Conservation (phyloP, 495 filamentous ascomycete species). For the Talaromyces borbonicus region DNA sequence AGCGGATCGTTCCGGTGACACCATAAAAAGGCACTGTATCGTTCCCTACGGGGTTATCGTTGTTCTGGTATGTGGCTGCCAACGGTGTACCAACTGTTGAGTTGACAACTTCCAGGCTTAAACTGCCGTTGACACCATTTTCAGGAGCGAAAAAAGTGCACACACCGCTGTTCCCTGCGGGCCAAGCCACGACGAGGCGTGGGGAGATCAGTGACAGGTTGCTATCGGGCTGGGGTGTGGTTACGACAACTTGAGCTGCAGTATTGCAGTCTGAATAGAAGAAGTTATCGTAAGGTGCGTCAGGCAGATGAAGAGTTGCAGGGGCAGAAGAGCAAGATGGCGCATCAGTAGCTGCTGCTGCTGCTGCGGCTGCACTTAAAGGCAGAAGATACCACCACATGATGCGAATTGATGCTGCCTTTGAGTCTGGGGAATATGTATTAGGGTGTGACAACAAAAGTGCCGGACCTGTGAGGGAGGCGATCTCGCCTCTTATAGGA, state of each 20-base stretch:
- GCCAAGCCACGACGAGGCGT: constrained; percentile 52
- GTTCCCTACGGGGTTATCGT: constrained; percentile 10
- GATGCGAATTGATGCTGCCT: background rate
- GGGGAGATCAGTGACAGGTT: constrained; percentile 45
- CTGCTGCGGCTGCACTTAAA: background rate
- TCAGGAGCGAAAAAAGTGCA: constrained; percentile 43
- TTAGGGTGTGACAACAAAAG: no score
- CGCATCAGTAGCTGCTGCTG: constrained; percentile 3
- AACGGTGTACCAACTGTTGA: constrained; percentile 26
- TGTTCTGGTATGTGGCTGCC: constrained; percentile 21
- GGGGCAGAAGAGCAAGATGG: constrained; percentile 4
- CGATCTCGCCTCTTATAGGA: no score
- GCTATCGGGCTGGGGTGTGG: constrained; percentile 42
- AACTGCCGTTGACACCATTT: constrained; percentile 42
- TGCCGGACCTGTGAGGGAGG: no score
- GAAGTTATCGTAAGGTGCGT: constrained; percentile 51
- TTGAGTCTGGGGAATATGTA: no score
- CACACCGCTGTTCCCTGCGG: constrained; percentile 53
- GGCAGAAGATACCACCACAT: background rate
- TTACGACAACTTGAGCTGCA: constrained; percentile 47
- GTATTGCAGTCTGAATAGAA: constrained; percentile 53
- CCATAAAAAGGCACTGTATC: constrained; percentile 37
- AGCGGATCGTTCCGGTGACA: constrained; percentile 38
- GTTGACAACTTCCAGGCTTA: constrained; percentile 42
- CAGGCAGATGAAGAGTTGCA: constrained; percentile 16